Evolutionary conservation across 768 basidiomycete species (phyloP), one percentile per base, ranked within the genome.

Genomic region (Termitomyces sp.): DNA sequence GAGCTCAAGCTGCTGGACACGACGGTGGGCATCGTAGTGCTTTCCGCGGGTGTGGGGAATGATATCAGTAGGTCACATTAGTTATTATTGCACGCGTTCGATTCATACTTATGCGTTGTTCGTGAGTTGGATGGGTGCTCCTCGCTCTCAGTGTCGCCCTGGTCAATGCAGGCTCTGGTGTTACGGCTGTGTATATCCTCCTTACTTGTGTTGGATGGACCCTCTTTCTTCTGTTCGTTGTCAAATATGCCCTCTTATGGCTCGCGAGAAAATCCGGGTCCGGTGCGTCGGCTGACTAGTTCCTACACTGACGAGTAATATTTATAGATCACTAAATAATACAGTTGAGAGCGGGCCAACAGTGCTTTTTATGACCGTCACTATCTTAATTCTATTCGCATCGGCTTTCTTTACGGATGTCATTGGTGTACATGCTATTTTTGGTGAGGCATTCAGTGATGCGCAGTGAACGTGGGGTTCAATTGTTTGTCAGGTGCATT

Each of bases 361-460:
- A 0, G 86, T 92, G 60, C 82, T 87, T 62, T 94, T 94, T 71
- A 95, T 97, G 91, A 93, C 91, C 0, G 69, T 83, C 1, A 87
- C 86, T 15, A 87, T 96, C 54, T 70, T 96, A 14, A 70, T 91
- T 7, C 74, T 94, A 12, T 95, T 98, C 71, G 85, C 82, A 0
- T 89, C 85, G 7, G 91, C 94, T 0, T 98, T 96, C 71, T 87
- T 98, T 67, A 97, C 94, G 1, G 94, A 96, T 63, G 77, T 89
- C 54, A 94, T 98, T 63, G 96, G 94, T 21, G 90, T 93, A 1
- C 89, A 93, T 65, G 87, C 93, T 38, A 93, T 95, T 60, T 96
- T 96, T 65, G 94, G 94, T 80, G 54, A 30, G 72, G 57, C 23
- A 21, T 38, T 57, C 41, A 50, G 51, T 42, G 14, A n/a, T 14